phyloP scores from a whole-genome alignment of 1,139 yeast species.

The Suhomyces taliae region DNA sequence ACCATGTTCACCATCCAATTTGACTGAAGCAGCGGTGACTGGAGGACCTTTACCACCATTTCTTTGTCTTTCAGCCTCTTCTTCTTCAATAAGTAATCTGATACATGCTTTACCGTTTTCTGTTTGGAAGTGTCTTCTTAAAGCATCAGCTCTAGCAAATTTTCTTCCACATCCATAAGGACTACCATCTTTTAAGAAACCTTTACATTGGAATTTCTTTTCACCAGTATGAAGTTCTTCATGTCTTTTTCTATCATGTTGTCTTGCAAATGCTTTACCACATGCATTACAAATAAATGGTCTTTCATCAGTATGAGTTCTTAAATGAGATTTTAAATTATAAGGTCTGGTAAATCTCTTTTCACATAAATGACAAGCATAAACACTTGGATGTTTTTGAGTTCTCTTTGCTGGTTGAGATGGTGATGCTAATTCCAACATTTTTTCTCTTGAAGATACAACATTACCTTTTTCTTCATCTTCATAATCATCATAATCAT shows the following conservation, averaged over 20 bases:
- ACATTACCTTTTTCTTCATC: constrained; percentile 12
- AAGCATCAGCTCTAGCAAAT: constrained; percentile 94
- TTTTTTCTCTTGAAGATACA: constrained; percentile 51
- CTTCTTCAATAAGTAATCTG: constrained; percentile 70
- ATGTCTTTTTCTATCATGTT: constrained; percentile 91
- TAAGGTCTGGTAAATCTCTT: constrained; percentile 90
- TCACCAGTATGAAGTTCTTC: constrained; percentile 92
- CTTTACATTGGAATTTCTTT: constrained; percentile 82
- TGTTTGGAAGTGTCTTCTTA: constrained; percentile 90
- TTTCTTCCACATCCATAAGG: constrained; percentile 91
- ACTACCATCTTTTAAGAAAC: constrained; percentile 61
- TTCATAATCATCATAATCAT: constrained; percentile 14
- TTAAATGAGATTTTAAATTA: constrained; percentile 83
- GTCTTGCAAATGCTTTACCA: constrained; percentile 93
- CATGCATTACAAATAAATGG: constrained; percentile 87
- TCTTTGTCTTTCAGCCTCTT: constrained; percentile 33
- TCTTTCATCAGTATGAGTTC: constrained; percentile 93
- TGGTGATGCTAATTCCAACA: constrained; percentile 62
- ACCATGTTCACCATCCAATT: constrained; percentile 2
- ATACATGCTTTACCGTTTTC: constrained; percentile 91
- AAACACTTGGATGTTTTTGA: constrained; percentile 77
- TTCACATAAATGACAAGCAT: constrained; percentile 81
- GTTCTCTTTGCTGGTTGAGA: constrained; percentile 51
- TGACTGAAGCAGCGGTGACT: constrained; percentile 10
- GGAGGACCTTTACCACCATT: constrained; percentile 11